Percentiles rank a stretch among this genome's conserved stretches.
phyloP scores from a whole-genome alignment of 371 early-diverging fungal species.

The Saksenaea oblongispora region DNA sequence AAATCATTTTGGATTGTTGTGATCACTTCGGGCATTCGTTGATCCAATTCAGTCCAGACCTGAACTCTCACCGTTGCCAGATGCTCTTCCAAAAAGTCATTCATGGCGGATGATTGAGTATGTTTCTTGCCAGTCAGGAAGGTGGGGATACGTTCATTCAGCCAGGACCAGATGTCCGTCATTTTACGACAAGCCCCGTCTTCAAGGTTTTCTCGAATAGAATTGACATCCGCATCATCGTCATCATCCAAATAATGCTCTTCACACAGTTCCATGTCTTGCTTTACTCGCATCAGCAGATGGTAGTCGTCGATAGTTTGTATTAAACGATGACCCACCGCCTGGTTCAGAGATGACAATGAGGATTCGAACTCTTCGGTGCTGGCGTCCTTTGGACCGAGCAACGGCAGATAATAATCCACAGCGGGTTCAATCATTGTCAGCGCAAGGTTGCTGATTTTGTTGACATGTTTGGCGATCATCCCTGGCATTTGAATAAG shows the following conservation, averaged over 20 bases:
- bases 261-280: background rate
- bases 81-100: background rate
- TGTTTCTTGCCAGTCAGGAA: background rate
- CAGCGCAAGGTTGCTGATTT: background rate
- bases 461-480: constrained; percentile 1
- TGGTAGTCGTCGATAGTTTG: background rate
- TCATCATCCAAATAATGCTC: background rate
- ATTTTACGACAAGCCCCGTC: background rate
- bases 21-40: background rate
- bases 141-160: background rate
- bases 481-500: background rate
- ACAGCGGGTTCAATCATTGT: background rate
- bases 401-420: background rate
- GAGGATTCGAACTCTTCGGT: background rate
- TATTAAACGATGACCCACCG: background rate
- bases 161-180: background rate
- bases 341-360: background rate
- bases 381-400: background rate
- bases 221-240: background rate
- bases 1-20: background rate
- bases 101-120: background rate
- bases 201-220: background rate
- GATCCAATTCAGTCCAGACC: background rate
- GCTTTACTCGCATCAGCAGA: background rate
- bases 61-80: background rate